Evolutionary conservation across 1,139 yeast species (phyloP).

Genomic region (Candida anutae): DNA sequence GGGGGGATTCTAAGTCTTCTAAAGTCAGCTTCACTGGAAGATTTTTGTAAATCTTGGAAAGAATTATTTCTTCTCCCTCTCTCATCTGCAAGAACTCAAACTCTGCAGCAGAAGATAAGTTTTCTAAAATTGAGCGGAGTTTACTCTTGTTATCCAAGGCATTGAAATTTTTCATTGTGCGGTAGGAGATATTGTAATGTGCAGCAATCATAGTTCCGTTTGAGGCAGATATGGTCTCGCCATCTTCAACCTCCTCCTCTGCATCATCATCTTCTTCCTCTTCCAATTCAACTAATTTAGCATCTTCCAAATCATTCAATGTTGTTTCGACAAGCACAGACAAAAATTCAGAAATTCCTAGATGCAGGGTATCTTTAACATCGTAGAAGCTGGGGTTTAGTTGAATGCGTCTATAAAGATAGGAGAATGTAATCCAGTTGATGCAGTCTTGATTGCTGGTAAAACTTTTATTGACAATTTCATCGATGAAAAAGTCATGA

Average conservation of each 20-base stretch:
- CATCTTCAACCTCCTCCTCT: conserved; percentile 29
- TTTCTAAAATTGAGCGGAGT: conserved; percentile 57
- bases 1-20: conserved; percentile 43
- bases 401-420: conserved; percentile 71
- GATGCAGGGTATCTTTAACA: conserved; percentile 50
- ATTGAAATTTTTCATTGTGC: conserved; percentile 56
- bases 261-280: conserved; percentile 28
- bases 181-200: conserved; percentile 56
- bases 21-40: conserved; percentile 49
- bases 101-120: conserved; percentile 61
- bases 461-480: conserved; percentile 60
- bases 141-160: conserved; percentile 49
- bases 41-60: conserved; percentile 46
- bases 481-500: conserved; percentile 64
- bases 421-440: conserved; percentile 83
- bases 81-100: conserved; percentile 59
- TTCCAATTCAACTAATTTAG: conserved; percentile 56
- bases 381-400: conserved; percentile 89
- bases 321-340: conserved; percentile 80
- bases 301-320: conserved; percentile 53
- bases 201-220: conserved; percentile 73
- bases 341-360: conserved; percentile 70
- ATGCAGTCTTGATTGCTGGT: conserved; percentile 75
- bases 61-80: conserved; percentile 43
- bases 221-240: conserved; percentile 43